Evolutionary conservation across 2,329 filamentous ascomycete species (phyloP).

Genomic region (Capronia epimyces): DNA sequence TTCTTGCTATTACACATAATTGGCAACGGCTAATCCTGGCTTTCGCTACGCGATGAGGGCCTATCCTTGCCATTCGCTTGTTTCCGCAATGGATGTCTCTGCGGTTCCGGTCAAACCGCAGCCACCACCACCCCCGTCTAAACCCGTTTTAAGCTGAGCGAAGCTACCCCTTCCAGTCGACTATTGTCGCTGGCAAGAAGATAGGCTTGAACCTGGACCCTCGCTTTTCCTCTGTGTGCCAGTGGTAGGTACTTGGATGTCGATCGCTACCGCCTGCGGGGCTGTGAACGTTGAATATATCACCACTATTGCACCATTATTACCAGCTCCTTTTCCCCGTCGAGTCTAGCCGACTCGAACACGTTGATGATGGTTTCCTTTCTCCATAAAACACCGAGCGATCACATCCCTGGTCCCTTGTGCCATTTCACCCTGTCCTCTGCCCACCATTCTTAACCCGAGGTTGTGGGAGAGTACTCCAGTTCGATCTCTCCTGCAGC

Average conservation of each 20-base stretch:
- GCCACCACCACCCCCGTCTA: not conserved
- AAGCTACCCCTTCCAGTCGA: not conserved
- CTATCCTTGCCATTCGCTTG: not conserved
- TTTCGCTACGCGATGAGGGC: not conserved
- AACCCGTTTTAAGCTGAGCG: not conserved
- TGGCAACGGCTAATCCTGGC: not conserved
- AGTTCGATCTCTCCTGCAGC: not conserved
- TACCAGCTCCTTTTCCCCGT: not conserved
- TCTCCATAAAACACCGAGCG: not conserved
- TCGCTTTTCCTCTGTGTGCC: too few relatives aligned
- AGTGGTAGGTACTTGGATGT: not conserved
- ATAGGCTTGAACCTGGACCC: not conserved
- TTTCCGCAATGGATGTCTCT: not conserved
- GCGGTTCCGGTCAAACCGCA: not conserved
- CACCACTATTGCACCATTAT: not conserved
- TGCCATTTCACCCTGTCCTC: not conserved
- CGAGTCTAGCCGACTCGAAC: not conserved
- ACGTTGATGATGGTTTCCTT: not conserved
- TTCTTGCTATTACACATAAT: not conserved
- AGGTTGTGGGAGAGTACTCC: not conserved
- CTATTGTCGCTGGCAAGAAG: not conserved
- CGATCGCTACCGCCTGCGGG: constrained; percentile 2
- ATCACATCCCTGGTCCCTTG: not conserved
- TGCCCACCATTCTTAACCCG: not conserved
- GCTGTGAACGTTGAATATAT: not conserved